Percentiles rank a stretch among this genome's conserved stretches.
phyloP scores from a whole-genome alignment of 192 early-diverging fungal genomes.

The Coemansia guatemalensis region DNA sequence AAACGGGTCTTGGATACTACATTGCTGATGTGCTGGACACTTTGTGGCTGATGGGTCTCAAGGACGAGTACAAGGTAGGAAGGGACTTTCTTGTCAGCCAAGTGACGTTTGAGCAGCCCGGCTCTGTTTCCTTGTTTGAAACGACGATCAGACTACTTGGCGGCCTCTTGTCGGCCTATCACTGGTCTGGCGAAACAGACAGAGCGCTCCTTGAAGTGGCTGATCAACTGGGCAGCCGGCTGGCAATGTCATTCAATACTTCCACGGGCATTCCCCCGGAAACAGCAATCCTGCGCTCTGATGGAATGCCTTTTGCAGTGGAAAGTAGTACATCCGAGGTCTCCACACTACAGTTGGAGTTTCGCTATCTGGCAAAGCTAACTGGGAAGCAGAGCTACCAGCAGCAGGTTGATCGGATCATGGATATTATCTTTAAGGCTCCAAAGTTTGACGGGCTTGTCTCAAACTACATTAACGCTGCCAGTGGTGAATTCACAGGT shows the following conservation, averaged over 20 bases:
- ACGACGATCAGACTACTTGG: slow-evolving; percentile 84
- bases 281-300: slow-evolving; percentile 25
- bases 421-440: slow-evolving; percentile 22
- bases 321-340: slow-evolving; percentile 63
- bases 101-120: slow-evolving; percentile 64
- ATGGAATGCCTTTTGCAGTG: slow-evolving; percentile 16
- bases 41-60: slow-evolving; percentile 72
- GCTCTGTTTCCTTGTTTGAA: slow-evolving; percentile 76
- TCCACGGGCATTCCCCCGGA: slow-evolving; percentile 44
- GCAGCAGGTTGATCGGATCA: slow-evolving; percentile 65
- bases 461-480: slow-evolving; percentile 62
- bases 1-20: slow-evolving; percentile 69
- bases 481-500: slow-evolving; percentile 13
- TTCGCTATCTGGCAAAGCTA: slow-evolving; percentile 79
- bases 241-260: slow-evolving; percentile 63
- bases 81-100: slow-evolving; percentile 63
- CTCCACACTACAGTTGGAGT: slow-evolving; percentile 83
- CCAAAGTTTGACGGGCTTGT: slow-evolving; percentile 61
- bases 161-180: slow-evolving; percentile 75
- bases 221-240: slow-evolving; percentile 68
- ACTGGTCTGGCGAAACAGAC: slow-evolving; percentile 60
- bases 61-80: slow-evolving; percentile 70
- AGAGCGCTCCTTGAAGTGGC: slow-evolving; percentile 65
- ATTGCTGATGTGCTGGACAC: slow-evolving; percentile 91
- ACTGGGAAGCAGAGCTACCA: slow-evolving; percentile 75